A percentile compares a stretch with the other conserved stretches of the same genome.
These are phyloP conservation scores for Geotrichum aggregatum DNA, from an alignment of 1,139 yeast species.

Conservation along the genomic window DNA sequence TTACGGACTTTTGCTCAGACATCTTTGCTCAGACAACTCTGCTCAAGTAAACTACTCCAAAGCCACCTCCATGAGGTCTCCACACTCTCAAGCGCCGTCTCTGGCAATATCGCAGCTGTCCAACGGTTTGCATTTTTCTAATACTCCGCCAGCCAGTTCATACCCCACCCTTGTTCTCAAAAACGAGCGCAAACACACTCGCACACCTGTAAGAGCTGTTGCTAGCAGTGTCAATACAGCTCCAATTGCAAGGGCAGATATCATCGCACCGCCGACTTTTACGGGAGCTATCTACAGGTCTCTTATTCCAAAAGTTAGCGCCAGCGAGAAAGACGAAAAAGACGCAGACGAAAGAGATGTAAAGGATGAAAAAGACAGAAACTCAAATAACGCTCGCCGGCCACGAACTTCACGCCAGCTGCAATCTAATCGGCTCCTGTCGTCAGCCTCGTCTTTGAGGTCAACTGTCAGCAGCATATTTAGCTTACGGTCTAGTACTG, in stretches of 20 bases:
- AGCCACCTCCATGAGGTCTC: no score
- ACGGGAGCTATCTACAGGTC: slow-evolving; percentile 4
- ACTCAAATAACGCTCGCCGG: slow-evolving; percentile 7
- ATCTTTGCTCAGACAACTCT: no score
- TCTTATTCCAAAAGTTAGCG: slow-evolving; percentile 9
- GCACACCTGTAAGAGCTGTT: no score
- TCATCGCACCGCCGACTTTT: no score
- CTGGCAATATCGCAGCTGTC: slow-evolving; percentile 17
- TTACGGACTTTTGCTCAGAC: no score
- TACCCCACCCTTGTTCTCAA: not conserved
- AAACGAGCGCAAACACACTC: no score
- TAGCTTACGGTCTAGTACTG: slow-evolving; percentile 4
- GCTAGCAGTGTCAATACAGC: no score
- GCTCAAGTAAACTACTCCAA: no score
- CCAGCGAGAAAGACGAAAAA: no score
- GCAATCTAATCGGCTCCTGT: slow-evolving; percentile 2
- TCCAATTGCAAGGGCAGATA: no score
- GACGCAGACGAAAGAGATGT: no score
- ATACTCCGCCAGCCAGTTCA: not conserved
- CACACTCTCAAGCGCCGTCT: slow-evolving; percentile 3
- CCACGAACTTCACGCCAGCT: slow-evolving; percentile 5
- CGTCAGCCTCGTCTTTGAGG: slow-evolving; percentile 11
- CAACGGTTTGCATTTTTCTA: slow-evolving; percentile 14
- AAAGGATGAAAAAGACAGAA: not conserved
- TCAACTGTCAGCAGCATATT: slow-evolving; percentile 13